phyloP scores from a whole-genome alignment of 768 basidiomycete species.

The Panaeolus cyanescens region DNA sequence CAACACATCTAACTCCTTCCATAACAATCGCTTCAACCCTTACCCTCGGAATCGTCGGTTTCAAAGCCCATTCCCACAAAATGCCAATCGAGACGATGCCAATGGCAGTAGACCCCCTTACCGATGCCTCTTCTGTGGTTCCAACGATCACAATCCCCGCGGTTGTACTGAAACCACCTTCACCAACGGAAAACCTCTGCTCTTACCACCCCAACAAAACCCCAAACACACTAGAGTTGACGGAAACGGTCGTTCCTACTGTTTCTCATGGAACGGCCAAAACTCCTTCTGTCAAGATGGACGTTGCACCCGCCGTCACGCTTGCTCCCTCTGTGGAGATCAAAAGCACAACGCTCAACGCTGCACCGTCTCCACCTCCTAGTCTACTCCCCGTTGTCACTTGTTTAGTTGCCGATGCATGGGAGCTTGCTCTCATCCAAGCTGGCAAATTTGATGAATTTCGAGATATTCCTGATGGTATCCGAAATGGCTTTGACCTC shows the following conservation, averaged over 20 bases:
- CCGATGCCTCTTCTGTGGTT: constrained; percentile 23
- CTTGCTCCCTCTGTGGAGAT: constrained; percentile 30
- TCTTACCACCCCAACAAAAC: neutral
- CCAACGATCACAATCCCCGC: constrained; percentile 16
- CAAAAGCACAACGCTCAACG: constrained; percentile 27
- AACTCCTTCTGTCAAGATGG: neutral
- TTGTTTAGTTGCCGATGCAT: constrained; percentile 23
- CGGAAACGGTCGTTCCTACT: neutral
- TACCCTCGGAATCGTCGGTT: no score
- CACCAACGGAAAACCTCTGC: neutral
- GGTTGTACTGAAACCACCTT: neutral
- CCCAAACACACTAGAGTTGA: constrained; percentile 4
- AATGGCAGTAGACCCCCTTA: constrained; percentile 4
- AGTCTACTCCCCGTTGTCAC: constrained; percentile 32
- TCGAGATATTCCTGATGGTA: constrained; percentile 29
- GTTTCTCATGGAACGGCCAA: neutral
- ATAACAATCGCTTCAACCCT: neutral
- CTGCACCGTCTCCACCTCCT: constrained; percentile 21
- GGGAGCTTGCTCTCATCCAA: constrained; percentile 18
- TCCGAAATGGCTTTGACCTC: constrained; percentile 38
- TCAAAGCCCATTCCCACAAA: constrained; percentile 2
- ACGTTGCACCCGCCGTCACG: constrained; percentile 15
- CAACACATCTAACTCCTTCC: neutral
- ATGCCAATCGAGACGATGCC: neutral
- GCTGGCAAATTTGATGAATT: constrained; percentile 21